Percentiles rank a stretch among this genome's conserved stretches.
Conservation (phyloP, 768 basidiomycete species). For the Saitozyma podzolica region DNA sequence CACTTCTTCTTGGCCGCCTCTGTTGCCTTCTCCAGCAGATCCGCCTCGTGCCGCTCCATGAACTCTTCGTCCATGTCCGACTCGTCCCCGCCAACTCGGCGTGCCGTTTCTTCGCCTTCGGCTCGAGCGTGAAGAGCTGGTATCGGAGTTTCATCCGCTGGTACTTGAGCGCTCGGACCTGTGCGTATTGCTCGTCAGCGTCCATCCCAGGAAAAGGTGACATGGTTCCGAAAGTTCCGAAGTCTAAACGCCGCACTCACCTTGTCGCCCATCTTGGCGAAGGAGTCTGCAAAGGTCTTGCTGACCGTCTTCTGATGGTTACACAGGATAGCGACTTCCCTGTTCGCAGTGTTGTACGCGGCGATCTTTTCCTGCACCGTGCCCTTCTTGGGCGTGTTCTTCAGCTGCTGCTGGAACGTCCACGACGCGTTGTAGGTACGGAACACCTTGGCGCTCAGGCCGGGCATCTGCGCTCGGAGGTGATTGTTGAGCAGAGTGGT, state of each 20-base stretch:
- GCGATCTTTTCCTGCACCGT: conserved; percentile 94
- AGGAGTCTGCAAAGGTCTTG: conserved; percentile 87
- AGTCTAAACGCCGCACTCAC: conserved; percentile 56
- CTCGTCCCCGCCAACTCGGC: conserved; percentile 71
- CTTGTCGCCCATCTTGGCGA: conserved; percentile 91
- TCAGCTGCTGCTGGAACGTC: conserved; percentile 89
- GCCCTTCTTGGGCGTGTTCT: conserved; percentile 67
- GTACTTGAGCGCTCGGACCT: conserved; percentile 89
- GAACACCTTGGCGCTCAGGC: conserved; percentile 97
- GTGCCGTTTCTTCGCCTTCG: conserved; percentile 74
- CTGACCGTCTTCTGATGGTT: conserved; percentile 96
- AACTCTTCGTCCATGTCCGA: conserved; percentile 94
- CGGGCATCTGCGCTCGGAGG: conserved; percentile 89
- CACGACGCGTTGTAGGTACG: conserved; percentile 99
- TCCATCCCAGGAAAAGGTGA: too few species aligned
- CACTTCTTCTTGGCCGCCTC: conserved; percentile 94
- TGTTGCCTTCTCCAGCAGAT: conserved; percentile 73
- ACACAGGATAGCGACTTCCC: conserved; percentile 94
- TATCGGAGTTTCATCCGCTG: conserved; percentile 96
- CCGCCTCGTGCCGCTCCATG: conserved; percentile 75
- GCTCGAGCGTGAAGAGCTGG: conserved; percentile 72
- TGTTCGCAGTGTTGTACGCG: conserved; percentile 95
- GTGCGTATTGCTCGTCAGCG: conserved; percentile 2
- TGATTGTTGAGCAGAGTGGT: conserved; percentile 87
- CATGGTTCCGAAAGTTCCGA: neutral